Base-by-base conservation (phyloP, 768 basidiomycete species). In the Leccinum arenicola region DNA sequence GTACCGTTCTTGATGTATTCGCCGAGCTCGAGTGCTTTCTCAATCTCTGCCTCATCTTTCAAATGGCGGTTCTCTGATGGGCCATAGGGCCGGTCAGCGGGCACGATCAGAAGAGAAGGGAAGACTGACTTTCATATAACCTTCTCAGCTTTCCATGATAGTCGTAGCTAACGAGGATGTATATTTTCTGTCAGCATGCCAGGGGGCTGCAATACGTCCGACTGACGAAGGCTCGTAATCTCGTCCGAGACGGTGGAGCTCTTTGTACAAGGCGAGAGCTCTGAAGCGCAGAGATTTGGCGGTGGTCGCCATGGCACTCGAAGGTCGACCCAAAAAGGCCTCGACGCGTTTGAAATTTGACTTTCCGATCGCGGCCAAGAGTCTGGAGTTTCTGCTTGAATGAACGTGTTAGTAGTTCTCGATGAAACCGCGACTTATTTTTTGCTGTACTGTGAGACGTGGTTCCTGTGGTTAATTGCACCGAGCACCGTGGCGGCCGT, bases 1-100 rank as follows among this genome's bases (percentile, higher is more conserved):
- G 61, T 66, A 89, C 92, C 92, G 67, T 90, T 89, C 75, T 87
- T 91, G 73, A 94, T 93, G 64, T 91, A 93, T 70, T 93, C 91
- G 12, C 86, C 89, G 31, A 93, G 73, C 59, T 79, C 81, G 58
- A 93, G 74, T 0, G 91, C 90, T 58, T 80, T 84, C 74, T 93
- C 88, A 55, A 93, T 89, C 61, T 93, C 89, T 19, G 82, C 79
- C 59, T 78, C 78, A 64, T 89, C 82, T 17, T 80, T 85, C 62
- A 93, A 74, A 64, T 79, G 65, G 58, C 81, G 81, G 66, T 92
- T 89, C 73, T 88, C 91, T 92, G 55, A 29, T 31, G 40, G 33
- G 12, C 38, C 14, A 40, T 21, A 23, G n/a, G 35, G 54, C 3
- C 19, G 43, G 23, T 62, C 27, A 66, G 40, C 36, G 35, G 40